phyloP scores from a whole-genome alignment of 2,329 filamentous ascomycete species.

The Paraconiothyrium brasiliense region DNA sequence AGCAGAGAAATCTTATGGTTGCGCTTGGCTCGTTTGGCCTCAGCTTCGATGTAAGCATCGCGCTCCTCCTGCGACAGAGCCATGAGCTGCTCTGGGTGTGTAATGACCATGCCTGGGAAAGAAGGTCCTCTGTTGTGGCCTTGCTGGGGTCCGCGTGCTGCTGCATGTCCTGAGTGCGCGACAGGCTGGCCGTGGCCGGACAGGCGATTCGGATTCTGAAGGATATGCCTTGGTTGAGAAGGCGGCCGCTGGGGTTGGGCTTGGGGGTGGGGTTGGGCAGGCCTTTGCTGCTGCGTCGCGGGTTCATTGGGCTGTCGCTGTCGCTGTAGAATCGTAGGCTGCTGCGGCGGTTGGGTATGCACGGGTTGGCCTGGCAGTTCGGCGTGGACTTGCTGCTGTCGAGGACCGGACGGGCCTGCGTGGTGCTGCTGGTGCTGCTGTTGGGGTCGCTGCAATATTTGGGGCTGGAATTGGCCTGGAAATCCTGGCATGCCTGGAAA shows the following conservation, averaged over 20 bases:
- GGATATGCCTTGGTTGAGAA: constrained; percentile 72
- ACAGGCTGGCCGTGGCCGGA: constrained; percentile 54
- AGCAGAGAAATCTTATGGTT: constrained; percentile 98
- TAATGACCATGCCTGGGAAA: constrained; percentile 62
- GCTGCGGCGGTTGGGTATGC: constrained; percentile 38
- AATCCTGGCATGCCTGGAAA: constrained; percentile 48
- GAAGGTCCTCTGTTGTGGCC: constrained; percentile 58
- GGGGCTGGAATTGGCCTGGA: constrained; percentile 57
- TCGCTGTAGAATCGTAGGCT: constrained; percentile 49
- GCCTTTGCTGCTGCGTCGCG: constrained; percentile 35
- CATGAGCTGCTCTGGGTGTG: constrained; percentile 77
- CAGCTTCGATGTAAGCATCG: constrained; percentile 83
- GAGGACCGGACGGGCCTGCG: constrained; percentile 51
- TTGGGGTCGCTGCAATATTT: constrained; percentile 61
- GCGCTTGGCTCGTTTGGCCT: constrained; percentile 92
- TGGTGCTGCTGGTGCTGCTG: constrained; percentile 44
- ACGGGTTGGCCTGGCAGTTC: constrained; percentile 54
- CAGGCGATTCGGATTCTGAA: constrained; percentile 79
- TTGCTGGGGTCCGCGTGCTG: constrained; percentile 46
- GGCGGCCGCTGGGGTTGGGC: constrained; percentile 53
- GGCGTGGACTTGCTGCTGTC: constrained; percentile 55
- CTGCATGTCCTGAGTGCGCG: constrained; percentile 35
- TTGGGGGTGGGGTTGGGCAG: constrained; percentile 35
- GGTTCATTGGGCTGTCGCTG: constrained; percentile 40
- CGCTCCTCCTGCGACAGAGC: constrained; percentile 86